Base-by-base conservation (phyloP, 1,284 basidiomycete species). In the Melampsora medusae region DNA sequence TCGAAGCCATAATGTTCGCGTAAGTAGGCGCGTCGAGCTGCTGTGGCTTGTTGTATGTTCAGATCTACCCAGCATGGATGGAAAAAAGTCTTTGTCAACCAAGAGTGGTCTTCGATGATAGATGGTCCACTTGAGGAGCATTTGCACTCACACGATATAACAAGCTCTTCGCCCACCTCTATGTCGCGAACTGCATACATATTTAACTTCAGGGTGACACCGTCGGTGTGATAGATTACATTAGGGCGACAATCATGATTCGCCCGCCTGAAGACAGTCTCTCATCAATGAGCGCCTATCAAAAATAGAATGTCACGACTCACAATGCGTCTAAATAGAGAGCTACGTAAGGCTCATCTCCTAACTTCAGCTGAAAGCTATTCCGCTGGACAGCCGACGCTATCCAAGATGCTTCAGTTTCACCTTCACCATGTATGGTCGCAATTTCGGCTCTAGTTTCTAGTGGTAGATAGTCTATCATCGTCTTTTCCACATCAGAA, bases 161-260 rank as follows among this genome's bases (percentile, higher is more conserved):
- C 31, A 7, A 64, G 19, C 33, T 64, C 61, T 17, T 64, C 28
- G 33, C 61, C 31, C 9, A 35, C 9, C 19, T n/a, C 25, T 12
- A 64, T 64, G 16, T 64, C 28, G 10, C 61, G 61, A 31, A 35
- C 35, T 16, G 61, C 61, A 38, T 64, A 31, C 61, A 64, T 64
- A 31, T 31, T 14, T 12, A 64, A n/a, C 31, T 31, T 28, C 28
- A 64, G 19, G 19, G 10, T 38, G 7, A 6, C 28, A 19, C 19
- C 4, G 10, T 64, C 61, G 14, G 22, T 25, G 19, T 64, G 31
- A 31, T 25, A 64, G 19, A 33, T 17, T 7, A 31, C 61, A 35
- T 64, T 64, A 31, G 61, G 61, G 7, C 61, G 61, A 38, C 61
- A 64, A 19, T 64, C 61, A 31, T 38, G 25, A 31, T 38, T 31